phyloP scores from a whole-genome alignment of 2,329 filamentous ascomycete species.

The Aschersonia sp. region DNA sequence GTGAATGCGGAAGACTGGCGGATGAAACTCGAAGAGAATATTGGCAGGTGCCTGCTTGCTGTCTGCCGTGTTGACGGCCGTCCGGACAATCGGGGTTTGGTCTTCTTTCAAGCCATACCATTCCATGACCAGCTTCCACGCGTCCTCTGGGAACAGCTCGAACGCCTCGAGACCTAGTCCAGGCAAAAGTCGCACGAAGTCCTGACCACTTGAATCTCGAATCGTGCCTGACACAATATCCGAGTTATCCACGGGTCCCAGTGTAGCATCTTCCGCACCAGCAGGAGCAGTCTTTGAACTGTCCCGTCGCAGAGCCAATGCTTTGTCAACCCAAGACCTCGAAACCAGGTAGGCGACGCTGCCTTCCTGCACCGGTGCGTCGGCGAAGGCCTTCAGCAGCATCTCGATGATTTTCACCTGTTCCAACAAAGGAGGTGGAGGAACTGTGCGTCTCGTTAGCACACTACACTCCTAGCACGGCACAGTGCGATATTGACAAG shows the following conservation, averaged over 20 bases:
- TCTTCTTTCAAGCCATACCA: constrained; percentile 69
- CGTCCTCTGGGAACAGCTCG: constrained; percentile 60
- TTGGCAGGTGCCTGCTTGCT: constrained; percentile 31
- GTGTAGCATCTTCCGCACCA: constrained; percentile 42
- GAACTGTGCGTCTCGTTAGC: background rate
- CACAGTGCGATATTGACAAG: no score
- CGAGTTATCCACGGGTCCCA: constrained; percentile 78
- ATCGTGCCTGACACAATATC: constrained; percentile 57
- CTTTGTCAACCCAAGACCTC: constrained; percentile 60
- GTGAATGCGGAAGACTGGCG: constrained; percentile 72
- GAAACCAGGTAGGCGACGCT: constrained; percentile 68
- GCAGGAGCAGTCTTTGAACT: constrained; percentile 40
- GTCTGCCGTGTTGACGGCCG: constrained; percentile 59
- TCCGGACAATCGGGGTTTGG: constrained; percentile 58
- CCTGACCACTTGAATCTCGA: constrained; percentile 29
- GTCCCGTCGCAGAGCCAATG: constrained; percentile 45
- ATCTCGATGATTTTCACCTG: constrained; percentile 63
- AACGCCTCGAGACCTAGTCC: constrained; percentile 58
- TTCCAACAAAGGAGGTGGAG: constrained; percentile 25
- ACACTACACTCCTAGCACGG: no score
- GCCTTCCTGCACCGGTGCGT: constrained; percentile 48
- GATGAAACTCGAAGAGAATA: constrained; percentile 69
- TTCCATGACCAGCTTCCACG: constrained; percentile 65
- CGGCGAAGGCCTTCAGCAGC: constrained; percentile 38
- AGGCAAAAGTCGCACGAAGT: constrained; percentile 61